Conservation (phyloP, 1,284 basidiomycete genomes). For the Wallemia mellicola region DNA sequence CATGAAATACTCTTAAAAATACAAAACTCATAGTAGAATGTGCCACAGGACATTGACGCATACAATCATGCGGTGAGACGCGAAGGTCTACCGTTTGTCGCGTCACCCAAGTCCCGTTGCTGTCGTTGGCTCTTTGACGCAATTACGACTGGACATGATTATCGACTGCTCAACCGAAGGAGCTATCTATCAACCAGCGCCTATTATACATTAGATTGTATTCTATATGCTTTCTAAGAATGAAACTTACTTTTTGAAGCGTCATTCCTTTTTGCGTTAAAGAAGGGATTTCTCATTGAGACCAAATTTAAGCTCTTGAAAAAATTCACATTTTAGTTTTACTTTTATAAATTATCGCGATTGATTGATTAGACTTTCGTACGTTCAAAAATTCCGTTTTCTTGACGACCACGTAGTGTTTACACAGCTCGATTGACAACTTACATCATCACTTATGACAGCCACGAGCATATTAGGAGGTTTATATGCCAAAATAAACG, state of each 20-base stretch:
- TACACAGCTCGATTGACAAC: no score
- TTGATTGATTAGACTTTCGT: no score
- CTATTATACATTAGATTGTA: not conserved
- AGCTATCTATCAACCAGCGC: conserved; percentile 1
- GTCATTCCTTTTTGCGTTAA: not conserved
- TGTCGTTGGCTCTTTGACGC: not conserved
- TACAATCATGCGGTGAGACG: not conserved
- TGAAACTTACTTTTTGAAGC: not conserved
- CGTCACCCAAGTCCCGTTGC: not conserved
- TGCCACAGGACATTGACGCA: not conserved
- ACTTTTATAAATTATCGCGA: no score
- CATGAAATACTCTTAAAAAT: no score
- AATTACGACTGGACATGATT: not conserved
- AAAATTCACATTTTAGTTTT: not conserved
- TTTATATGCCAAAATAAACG: no score
- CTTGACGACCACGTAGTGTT: no score
- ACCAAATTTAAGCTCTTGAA: not conserved
- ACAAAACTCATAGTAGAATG: not conserved
- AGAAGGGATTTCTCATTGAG: not conserved
- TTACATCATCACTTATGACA: no score
- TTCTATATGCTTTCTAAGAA: not conserved
- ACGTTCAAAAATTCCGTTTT: no score
- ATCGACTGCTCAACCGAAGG: not conserved
- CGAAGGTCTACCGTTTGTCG: not conserved
- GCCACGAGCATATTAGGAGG: no score